Conservation (phyloP, 176 grass and related monocot genomes). For the Typha latifolia region DNA sequence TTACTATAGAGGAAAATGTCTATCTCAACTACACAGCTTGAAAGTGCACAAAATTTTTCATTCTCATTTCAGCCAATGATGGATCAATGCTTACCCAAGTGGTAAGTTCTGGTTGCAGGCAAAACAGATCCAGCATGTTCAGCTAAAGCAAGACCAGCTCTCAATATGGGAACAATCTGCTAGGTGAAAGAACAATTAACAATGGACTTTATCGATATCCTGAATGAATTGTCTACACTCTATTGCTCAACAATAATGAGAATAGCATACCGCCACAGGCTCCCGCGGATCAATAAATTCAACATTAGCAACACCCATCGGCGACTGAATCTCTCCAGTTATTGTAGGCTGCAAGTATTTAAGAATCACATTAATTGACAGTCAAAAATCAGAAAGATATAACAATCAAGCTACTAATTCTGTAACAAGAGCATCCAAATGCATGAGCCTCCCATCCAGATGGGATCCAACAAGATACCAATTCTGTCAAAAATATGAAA, state of each 20-base stretch:
- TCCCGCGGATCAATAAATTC: conserved; percentile 98
- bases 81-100: conserved; percentile 49
- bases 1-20: too few species aligned
- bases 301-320: conserved; percentile 69
- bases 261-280: conserved; percentile 58
- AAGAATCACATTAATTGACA: conserved; percentile 10
- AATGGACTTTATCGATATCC: not conserved
- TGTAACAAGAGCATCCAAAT: too few species aligned
- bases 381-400: not conserved
- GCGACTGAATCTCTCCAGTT: conserved; percentile 75
- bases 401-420: not conserved
- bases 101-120: conserved; percentile 84
- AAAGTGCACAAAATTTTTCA: not conserved
- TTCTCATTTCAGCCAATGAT: not conserved
- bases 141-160: conserved; percentile 88
- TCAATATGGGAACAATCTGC: conserved; percentile 93
- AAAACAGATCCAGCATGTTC: conserved; percentile 71
- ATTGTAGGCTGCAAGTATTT: conserved; percentile 81
- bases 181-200: conserved; percentile 2
- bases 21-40: not conserved
- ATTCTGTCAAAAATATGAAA: too few species aligned
- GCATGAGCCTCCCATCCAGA: too few species aligned
- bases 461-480: too few species aligned
- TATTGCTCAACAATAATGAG: conserved; percentile 1
- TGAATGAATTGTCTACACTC: conserved; percentile 5